Conservation (phyloP, 108 stramenopile species). For the Nitzschia sp. region DNA sequence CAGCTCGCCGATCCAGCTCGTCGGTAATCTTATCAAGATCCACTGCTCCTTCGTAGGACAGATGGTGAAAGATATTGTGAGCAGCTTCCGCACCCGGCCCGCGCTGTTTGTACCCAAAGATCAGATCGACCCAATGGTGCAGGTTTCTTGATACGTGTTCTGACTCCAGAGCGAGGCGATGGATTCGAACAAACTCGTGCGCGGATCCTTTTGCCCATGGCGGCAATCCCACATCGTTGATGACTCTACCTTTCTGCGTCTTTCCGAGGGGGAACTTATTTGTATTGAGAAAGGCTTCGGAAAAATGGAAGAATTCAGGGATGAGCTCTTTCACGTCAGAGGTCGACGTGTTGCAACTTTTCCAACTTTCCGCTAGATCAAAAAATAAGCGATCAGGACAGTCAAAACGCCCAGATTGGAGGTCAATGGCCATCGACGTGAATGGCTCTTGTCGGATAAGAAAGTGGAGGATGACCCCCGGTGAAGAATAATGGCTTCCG, state of each 20-base stretch:
- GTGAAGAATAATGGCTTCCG: slow-evolving; percentile 95
- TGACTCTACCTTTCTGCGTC: slow-evolving; percentile 68
- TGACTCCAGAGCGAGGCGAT: slow-evolving; percentile 91
- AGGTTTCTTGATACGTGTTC: slow-evolving; percentile 90
- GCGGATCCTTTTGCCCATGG: slow-evolving; percentile 95
- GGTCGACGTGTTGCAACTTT: slow-evolving; percentile 71
- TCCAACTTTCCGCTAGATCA: slow-evolving; percentile 71
- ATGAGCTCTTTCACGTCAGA: slow-evolving; percentile 93
- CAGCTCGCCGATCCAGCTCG: slow-evolving; percentile 76
- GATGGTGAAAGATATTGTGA: slow-evolving; percentile 93
- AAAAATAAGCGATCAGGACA: slow-evolving; percentile 94
- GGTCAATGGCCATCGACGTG: slow-evolving; percentile 84
- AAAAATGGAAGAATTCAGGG: slow-evolving; percentile 91
- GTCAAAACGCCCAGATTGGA: slow-evolving; percentile 95
- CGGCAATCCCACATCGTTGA: slow-evolving; percentile 92
- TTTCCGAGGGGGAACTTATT: slow-evolving; percentile 88
- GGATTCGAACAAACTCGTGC: slow-evolving; percentile 89
- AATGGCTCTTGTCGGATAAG: slow-evolving; percentile 82
- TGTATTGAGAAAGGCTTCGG: slow-evolving; percentile 87
- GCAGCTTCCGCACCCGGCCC: slow-evolving; percentile 82
- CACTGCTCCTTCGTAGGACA: slow-evolving; percentile 97
- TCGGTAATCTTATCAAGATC: slow-evolving; percentile 93
- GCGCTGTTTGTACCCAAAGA: slow-evolving; percentile 95
- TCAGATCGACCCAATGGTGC: slow-evolving; percentile 95
- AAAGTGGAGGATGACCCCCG: slow-evolving; percentile 89